phyloP scores from a whole-genome alignment of 1,284 basidiomycete genomes.

The Wolfiporia cocos region DNA sequence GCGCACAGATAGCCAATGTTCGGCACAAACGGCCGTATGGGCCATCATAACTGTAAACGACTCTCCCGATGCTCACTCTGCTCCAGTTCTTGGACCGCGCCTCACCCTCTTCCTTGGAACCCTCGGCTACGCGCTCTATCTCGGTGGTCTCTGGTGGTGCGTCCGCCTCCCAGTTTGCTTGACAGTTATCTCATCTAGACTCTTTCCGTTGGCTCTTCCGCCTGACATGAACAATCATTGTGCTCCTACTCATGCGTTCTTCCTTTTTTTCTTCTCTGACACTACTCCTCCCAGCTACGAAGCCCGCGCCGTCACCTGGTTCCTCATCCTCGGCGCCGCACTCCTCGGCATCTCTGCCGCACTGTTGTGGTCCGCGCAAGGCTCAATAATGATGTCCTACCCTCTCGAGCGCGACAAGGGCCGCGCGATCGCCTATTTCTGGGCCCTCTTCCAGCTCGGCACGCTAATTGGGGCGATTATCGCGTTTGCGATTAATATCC shows the following conservation, averaged over 20 bases:
- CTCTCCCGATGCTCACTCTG: too few relatives aligned
- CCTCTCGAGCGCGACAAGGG: slow-evolving; percentile 51
- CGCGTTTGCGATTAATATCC: slow-evolving; percentile 39
- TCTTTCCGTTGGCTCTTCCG: too few relatives aligned
- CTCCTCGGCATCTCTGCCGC: slow-evolving; percentile 53
- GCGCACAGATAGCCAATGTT: too few relatives aligned
- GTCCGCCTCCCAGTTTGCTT: too few relatives aligned
- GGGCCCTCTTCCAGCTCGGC: slow-evolving; percentile 51
- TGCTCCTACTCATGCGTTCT: too few relatives aligned
- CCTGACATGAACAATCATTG: too few relatives aligned
- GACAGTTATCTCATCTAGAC: too few relatives aligned
- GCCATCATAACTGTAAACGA: too few relatives aligned
- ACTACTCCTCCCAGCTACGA: slow-evolving; percentile 25
- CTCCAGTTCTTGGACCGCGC: slow-evolving; percentile 36
- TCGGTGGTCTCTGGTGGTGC: slow-evolving; percentile 39
- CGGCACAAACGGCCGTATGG: too few relatives aligned
- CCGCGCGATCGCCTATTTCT: slow-evolving; percentile 40
- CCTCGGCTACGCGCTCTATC: slow-evolving; percentile 41
- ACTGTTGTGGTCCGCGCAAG: slow-evolving; percentile 53
- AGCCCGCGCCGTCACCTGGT: slow-evolving; percentile 32
- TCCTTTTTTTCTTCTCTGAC: too few relatives aligned
- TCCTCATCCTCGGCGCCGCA: slow-evolving; percentile 48
- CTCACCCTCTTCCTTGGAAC: slow-evolving; percentile 43
- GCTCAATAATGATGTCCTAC: slow-evolving; percentile 53
- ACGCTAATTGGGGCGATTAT: slow-evolving; percentile 46